A percentile compares a stretch with the other conserved stretches of the same genome.
phyloP scores from a whole-genome alignment of 768 basidiomycete species.

The Termitomyces sp. region DNA sequence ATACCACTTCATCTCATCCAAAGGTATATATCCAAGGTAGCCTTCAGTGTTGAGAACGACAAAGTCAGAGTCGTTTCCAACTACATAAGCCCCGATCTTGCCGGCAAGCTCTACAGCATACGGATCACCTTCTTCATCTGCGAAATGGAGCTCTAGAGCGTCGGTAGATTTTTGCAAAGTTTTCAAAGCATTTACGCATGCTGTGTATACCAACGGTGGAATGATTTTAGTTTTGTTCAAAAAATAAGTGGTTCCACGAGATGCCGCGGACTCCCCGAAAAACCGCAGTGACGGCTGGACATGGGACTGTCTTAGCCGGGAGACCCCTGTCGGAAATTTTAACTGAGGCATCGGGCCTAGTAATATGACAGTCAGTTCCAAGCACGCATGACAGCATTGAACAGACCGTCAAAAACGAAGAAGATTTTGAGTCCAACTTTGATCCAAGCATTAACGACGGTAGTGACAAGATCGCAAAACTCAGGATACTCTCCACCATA shows the following conservation, averaged over 20 bases:
- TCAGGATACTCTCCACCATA: constrained; percentile 77
- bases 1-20: constrained; percentile 74
- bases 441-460: constrained; percentile 63
- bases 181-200: constrained; percentile 53
- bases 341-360: constrained; percentile 65
- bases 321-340: constrained; percentile 65
- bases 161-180: constrained; percentile 27
- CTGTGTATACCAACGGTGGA: constrained; percentile 58
- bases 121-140: constrained; percentile 80
- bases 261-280: constrained; percentile 69
- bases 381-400: background rate
- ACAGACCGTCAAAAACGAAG: constrained; percentile 83
- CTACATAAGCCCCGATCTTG: constrained; percentile 65
- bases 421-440: constrained; percentile 55
- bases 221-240: constrained; percentile 69
- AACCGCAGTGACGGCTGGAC: constrained; percentile 66
- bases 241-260: constrained; percentile 62
- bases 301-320: constrained; percentile 50
- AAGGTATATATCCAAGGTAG: constrained; percentile 72
- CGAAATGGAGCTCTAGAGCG: constrained; percentile 55
- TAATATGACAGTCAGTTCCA: constrained; percentile 10
- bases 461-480: constrained; percentile 43
- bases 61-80: constrained; percentile 80
- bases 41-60: constrained; percentile 71
- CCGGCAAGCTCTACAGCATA: constrained; percentile 83